Percentiles rank a stretch among this genome's conserved stretches.
Conservation (phyloP, 208 protist species). For the Crithidia expoeki region DNA sequence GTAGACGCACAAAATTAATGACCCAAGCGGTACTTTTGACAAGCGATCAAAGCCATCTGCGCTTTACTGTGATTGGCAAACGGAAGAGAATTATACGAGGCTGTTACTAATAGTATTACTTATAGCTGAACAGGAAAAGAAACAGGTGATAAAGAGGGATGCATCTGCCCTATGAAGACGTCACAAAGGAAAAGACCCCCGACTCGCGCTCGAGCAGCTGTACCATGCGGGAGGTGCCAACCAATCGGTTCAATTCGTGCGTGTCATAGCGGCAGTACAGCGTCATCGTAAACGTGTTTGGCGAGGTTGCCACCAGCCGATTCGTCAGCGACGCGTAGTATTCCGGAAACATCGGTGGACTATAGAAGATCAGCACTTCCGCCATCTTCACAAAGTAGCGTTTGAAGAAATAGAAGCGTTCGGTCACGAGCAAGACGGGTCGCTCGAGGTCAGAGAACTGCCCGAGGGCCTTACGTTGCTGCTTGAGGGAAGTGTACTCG, state of each 20-base stretch:
- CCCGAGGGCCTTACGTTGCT: slow-evolving; percentile 79
- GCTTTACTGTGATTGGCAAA: too few relatives aligned
- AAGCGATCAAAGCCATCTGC: too few relatives aligned
- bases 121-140: too few relatives aligned
- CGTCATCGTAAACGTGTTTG: slow-evolving; percentile 84
- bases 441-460: slow-evolving; percentile 88
- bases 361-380: slow-evolving; percentile 95
- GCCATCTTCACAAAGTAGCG: slow-evolving; percentile 93
- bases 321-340: slow-evolving; percentile 96
- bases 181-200: slow-evolving; percentile 83
- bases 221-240: slow-evolving; percentile 82
- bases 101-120: too few relatives aligned
- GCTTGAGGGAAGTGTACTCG: slow-evolving; percentile 92
- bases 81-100: too few relatives aligned
- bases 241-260: slow-evolving; percentile 91
- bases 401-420: slow-evolving; percentile 97
- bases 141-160: too few relatives aligned
- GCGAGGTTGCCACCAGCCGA: slow-evolving; percentile 61
- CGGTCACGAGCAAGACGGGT: slow-evolving; percentile 93
- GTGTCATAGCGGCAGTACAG: slow-evolving; percentile 94
- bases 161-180: slow-evolving; percentile 44
- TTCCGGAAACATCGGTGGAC: slow-evolving; percentile 88
- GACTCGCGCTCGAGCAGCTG: slow-evolving; percentile 80
- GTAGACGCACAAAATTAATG: too few relatives aligned
- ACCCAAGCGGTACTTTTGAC: too few relatives aligned